phyloP scores from a whole-genome alignment of 371 early-diverging fungal species.

The Parasitella parasitica region DNA sequence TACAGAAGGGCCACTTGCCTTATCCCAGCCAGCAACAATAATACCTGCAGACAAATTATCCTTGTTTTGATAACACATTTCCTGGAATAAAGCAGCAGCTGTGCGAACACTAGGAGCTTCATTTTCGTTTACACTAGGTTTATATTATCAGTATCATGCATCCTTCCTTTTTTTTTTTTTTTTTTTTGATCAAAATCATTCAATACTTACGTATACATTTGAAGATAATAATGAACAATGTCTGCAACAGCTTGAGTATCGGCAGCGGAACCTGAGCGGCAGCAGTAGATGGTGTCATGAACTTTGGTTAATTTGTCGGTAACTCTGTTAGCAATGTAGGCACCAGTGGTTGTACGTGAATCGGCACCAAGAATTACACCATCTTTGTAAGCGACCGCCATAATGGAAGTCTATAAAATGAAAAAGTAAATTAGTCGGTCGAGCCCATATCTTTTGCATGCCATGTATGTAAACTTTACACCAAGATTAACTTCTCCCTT shows the following conservation, averaged over 20 bases:
- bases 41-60: conserved; percentile 92
- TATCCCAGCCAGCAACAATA: conserved; percentile 99
- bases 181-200: too few species aligned
- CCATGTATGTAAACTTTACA: conserved; percentile 53
- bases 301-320: conserved; percentile 99
- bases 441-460: background rate
- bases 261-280: conserved; percentile 98
- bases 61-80: conserved; percentile 96
- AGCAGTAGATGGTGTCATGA: conserved; percentile 96
- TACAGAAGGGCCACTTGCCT: conserved; percentile 88
- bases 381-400: conserved; percentile 95
- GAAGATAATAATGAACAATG: conserved; percentile 91
- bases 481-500: conserved; percentile 95
- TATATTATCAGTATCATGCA: background rate
- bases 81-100: conserved; percentile 93
- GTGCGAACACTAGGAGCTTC: conserved; percentile 86
- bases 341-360: conserved; percentile 95
- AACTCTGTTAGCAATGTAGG: conserved; percentile 97
- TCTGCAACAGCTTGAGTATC: conserved; percentile 99
- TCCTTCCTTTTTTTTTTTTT: background rate
- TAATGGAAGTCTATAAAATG: conserved; percentile 76
- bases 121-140: conserved; percentile 75
- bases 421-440: background rate
- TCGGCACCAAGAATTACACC: conserved; percentile 99
- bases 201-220: conserved; percentile 79